A percentile compares a stretch with the other conserved stretches of the same genome.
phyloP scores from a whole-genome alignment of 108 stramenopile genomes.

The Craspedostauros australis region DNA sequence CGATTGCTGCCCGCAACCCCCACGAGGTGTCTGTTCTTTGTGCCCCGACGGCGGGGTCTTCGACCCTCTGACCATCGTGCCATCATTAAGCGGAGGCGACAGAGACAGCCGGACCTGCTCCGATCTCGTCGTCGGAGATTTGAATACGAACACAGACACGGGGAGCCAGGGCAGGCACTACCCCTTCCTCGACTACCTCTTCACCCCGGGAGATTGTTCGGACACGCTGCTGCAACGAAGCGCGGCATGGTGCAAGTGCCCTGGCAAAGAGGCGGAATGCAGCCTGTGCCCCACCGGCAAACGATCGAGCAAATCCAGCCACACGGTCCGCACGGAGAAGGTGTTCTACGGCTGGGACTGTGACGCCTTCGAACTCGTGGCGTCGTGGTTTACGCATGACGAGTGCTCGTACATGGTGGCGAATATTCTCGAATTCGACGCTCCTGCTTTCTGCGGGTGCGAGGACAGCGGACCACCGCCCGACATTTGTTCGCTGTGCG shows the following conservation, averaged over 20 bases:
- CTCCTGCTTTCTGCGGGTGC: constrained; percentile 17
- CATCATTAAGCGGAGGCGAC: neutral
- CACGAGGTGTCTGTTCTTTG: constrained; percentile 6
- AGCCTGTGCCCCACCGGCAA: constrained; percentile 14
- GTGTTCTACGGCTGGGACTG: constrained; percentile 22
- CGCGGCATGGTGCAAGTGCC: constrained; percentile 20
- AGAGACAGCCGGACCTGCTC: constrained; percentile 13
- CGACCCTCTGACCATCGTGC: neutral
- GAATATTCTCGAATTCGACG: constrained; percentile 18
- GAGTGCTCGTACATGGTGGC: constrained; percentile 9
- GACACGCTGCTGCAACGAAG: constrained; percentile 16
- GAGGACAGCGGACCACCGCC: constrained; percentile 5
- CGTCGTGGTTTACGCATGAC: constrained; percentile 5
- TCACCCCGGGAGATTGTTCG: constrained; percentile 5
- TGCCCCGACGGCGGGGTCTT: constrained; percentile 13
- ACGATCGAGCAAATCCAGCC: constrained; percentile 1
- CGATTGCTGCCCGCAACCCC: constrained; percentile 10
- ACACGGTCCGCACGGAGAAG: constrained; percentile 2
- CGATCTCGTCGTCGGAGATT: constrained; percentile 6
- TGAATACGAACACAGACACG: no score
- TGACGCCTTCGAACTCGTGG: constrained; percentile 13
- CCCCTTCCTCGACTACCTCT: constrained; percentile 10
- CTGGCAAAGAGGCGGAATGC: constrained; percentile 3
- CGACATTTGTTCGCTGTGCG: constrained; percentile 6
- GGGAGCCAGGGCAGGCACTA: no score